Evolutionary conservation across 2,329 filamentous ascomycete genomes (phyloP), one percentile per base, ranked within the genome.

Genomic region (Aspergillus nomiae): DNA sequence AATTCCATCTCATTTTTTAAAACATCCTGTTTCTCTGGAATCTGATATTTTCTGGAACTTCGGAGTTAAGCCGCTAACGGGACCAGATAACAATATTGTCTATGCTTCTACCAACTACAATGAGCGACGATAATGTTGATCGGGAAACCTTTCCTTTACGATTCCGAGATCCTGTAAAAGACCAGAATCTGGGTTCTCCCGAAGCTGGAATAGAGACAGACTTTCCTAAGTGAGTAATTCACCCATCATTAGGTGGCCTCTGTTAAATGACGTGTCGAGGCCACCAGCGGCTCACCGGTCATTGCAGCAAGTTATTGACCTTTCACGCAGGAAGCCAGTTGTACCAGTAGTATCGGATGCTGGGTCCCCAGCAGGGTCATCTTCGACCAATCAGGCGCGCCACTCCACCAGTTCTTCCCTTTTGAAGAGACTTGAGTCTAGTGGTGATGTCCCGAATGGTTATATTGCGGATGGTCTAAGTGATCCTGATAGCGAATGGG

Each of bases 41-140:
- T 30, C 41, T 36, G 43, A 63, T 36, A 32, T 56, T 43, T 36
- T 38, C 19, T 32, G 53, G 34, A 51, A 21, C 11, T n/a, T 32
- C 19, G n/a, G 38, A 28, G 45, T 41, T 60, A 19, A 54, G 56
- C 19, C 32, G 50, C 66, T 67, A 57, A 66, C 59, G 24, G 43
- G 48, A 54, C 51, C 63, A 69, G 67, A 69, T 69, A 66, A 67
- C 66, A 61, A 61, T 66, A 62, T 68, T 62, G 60, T 62, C 59
- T 59, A 63, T 60, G 36, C 59, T 56, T 50, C 41, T 41, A 61
- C 28, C 61, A 61, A 58, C 55, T 59, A 69, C 65, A 32, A 69
- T 69, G 67, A 69, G 60, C 57, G 66, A 67, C 58, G 65, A 62
- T 59, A 65, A 62, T 64, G 56, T 30, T 60, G 60, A 65, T 60